A percentile compares a stretch with the other conserved stretches of the same genome.
These are phyloP conservation scores for Globisporangium paddicum DNA, from an alignment of 352 stramenopile genomes.

Conservation along the genomic window DNA sequence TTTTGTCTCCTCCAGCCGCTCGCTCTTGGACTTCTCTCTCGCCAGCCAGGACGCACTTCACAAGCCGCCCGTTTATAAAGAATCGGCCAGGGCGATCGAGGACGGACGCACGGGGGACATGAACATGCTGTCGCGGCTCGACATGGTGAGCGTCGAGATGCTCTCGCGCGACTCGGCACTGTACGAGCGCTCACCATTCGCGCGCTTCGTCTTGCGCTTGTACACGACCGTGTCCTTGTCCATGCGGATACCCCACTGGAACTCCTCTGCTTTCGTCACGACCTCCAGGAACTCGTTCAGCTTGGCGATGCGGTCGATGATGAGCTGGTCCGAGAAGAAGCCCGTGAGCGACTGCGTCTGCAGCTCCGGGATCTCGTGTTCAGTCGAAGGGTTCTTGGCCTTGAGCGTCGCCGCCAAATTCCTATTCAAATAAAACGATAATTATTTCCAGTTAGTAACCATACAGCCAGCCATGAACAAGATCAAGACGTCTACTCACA, in stretches of 20 bases:
- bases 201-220: conserved; percentile 84
- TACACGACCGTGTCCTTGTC: conserved; percentile 88
- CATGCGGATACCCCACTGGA: conserved; percentile 89
- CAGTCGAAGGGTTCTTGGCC: conserved; percentile 69
- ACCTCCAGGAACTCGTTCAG: conserved; percentile 86
- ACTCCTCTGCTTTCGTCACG: conserved; percentile 79
- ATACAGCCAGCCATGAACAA: background rate
- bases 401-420: conserved; percentile 79
- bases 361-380: conserved; percentile 74
- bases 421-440: conserved; percentile 16
- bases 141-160: conserved; percentile 73
- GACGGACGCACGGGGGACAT: conserved; percentile 58
- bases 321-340: conserved; percentile 84
- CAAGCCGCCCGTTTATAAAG: conserved; percentile 15
- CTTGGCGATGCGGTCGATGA: conserved; percentile 80
- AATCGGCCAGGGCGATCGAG: conserved; percentile 56
- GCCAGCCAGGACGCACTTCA: background rate
- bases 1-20: background rate
- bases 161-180: conserved; percentile 64
- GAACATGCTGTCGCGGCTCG: conserved; percentile 75
- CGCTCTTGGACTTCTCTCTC: background rate
- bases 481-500: conserved; percentile 32
- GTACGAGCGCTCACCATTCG: conserved; percentile 45
- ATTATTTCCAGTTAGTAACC: background rate
- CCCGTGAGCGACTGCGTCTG: conserved; percentile 80